Evolutionary conservation across 306 rosid species (phyloP).

Genomic region (Mimosa bimucronata): DNA sequence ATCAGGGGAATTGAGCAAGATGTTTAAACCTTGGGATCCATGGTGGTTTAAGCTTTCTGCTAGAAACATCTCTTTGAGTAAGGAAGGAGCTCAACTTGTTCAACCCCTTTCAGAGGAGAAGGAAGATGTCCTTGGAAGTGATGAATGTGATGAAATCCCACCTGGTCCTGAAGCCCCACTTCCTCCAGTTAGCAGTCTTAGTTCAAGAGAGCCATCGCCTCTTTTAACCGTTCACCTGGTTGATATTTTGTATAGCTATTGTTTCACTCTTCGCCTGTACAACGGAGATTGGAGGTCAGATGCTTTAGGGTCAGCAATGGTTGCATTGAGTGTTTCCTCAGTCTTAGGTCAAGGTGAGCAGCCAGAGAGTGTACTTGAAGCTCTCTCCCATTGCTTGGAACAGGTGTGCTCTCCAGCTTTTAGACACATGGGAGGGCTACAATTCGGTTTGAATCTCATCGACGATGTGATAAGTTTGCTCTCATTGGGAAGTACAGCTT

Average conservation of each 20-base stretch:
- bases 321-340: conserved; percentile 67
- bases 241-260: conserved; percentile 75
- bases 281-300: conserved; percentile 89
- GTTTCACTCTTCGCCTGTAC: conserved; percentile 83
- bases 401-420: conserved; percentile 78
- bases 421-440: conserved; percentile 72
- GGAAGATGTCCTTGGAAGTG: conserved; percentile 37
- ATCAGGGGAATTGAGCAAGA: conserved; percentile 84
- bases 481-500: conserved; percentile 58
- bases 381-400: conserved; percentile 75
- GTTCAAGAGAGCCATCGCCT: conserved; percentile 79
- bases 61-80: conserved; percentile 65
- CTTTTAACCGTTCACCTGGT: conserved; percentile 74
- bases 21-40: conserved; percentile 96
- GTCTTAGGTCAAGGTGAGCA: conserved; percentile 75
- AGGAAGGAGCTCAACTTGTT: conserved; percentile 83
- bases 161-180: conserved; percentile 70
- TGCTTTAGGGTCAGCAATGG: conserved; percentile 68
- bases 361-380: conserved; percentile 70
- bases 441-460: conserved; percentile 63
- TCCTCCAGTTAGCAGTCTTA: conserved; percentile 73
- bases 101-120: conserved; percentile 56
- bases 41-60: conserved; percentile 93
- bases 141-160: conserved; percentile 60
- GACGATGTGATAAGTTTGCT: conserved; percentile 64